These are phyloP conservation scores for Arthrocladium fulminans DNA, from an alignment of 2,329 filamentous ascomycete genomes.

Conservation along the genomic window DNA sequence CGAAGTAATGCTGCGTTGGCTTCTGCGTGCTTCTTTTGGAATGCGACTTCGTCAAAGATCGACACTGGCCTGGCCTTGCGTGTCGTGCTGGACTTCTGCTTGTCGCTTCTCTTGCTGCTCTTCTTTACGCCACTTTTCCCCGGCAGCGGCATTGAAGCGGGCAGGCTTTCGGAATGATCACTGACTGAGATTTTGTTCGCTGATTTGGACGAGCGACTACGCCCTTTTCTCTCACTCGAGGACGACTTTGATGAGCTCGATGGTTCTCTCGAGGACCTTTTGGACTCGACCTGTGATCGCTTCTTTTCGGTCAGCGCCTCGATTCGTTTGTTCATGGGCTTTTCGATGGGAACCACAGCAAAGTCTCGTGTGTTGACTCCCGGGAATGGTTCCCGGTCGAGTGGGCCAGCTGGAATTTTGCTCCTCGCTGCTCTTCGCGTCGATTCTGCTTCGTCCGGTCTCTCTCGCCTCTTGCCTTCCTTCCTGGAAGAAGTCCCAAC, in stretches of 20 bases:
- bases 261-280: neutral
- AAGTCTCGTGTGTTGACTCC: constrained; percentile 19
- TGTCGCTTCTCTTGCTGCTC: constrained; percentile 1
- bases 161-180: neutral
- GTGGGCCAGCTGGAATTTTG: constrained; percentile 3
- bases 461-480: constrained; percentile 1
- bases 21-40: constrained; percentile 21
- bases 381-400: constrained; percentile 1
- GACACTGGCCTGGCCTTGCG: neutral
- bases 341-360: constrained; percentile 13
- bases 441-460: neutral
- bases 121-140: constrained; percentile 8
- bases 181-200: constrained; percentile 2
- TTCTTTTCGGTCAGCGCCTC: neutral
- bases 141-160: constrained; percentile 9
- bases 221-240: neutral
- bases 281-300: neutral
- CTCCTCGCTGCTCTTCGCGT: constrained; percentile 1
- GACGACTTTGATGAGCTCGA: neutral
- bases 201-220: constrained; percentile 1
- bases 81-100: neutral
- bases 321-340: constrained; percentile 1
- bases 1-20: constrained; percentile 20
- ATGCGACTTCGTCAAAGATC: constrained; percentile 18
- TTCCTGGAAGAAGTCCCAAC: neutral